Evolutionary conservation across 2,329 filamentous ascomycete species (phyloP), one percentile per base, ranked within the genome.

Genomic region (Colletotrichum euphorbiae): DNA sequence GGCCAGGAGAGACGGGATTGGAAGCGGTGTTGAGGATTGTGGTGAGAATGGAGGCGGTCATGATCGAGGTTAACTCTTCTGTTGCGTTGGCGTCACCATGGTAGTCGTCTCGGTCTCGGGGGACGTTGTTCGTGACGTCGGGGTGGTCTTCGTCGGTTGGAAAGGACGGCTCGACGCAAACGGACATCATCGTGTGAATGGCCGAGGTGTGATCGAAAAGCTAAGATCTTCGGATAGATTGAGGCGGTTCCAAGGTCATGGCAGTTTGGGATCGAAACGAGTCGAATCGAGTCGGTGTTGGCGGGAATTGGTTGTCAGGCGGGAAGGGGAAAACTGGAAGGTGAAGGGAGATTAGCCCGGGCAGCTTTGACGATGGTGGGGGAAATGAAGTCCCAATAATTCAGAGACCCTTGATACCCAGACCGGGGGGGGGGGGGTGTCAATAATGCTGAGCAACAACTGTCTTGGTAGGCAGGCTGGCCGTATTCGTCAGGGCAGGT

Each of bases 1-100:
- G 82, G 31, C 84, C 85, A 0, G 85, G 84, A 4, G 85, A 85
- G 15, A 86, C 85, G 4, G 85, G 85, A 56, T 84, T 87, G n/a
- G 85, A 86, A 4, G 82, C 75, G 21, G 81, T 80, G 54, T 78
- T 80, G 70, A 79, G 74, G 19, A 80, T 74, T 24, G 75, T 72
- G 19, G 76, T 73, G 45, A 79, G 70, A 76, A 80, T 78, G 59
- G 79, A 79, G 61, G 76, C 74, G 45, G 76, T 73, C 77, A 80
- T 78, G 62, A 80, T 75, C 21, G 77, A 74, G 48, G 77, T 72
- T 59, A 80, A 78, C 67, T 79, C 78, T 55, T 69, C 56, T 12
- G 67, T 69, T n/a, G 62, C 69, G 58, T 70, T 70, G 48, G 48
- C 64, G 48, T 58, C 55, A 24, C 38, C 67, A 68, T 68, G 33